Evolutionary conservation across 441 rosid species (phyloP).

Genomic region (Jatropha podagrica): DNA sequence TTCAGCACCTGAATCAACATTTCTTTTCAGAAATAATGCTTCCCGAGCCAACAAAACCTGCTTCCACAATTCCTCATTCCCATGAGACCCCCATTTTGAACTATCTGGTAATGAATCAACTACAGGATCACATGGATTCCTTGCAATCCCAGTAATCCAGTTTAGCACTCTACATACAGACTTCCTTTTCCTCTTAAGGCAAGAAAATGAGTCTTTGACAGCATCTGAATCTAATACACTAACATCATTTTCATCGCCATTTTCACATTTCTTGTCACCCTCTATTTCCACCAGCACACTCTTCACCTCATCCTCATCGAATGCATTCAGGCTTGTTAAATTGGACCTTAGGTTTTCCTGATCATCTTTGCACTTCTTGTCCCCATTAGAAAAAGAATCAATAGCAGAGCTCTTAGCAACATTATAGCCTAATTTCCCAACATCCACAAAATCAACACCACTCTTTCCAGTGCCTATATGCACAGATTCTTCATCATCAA

Average conservation of each 20-base stretch:
- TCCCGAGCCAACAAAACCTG: slow-evolving; percentile 67
- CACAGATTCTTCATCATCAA: slow-evolving; percentile 29
- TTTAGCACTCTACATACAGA: slow-evolving; percentile 39
- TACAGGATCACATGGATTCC: slow-evolving; percentile 52
- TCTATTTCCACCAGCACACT: slow-evolving; percentile 25
- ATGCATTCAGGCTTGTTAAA: slow-evolving; percentile 17
- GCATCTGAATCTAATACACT: slow-evolving; percentile 19
- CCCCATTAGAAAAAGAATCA: slow-evolving; percentile 26
- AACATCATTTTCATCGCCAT: slow-evolving; percentile 22
- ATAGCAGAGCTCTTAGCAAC: slow-evolving; percentile 27
- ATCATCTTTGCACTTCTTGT: slow-evolving; percentile 24
- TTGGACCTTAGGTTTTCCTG: slow-evolving; percentile 24
- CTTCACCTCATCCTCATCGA: slow-evolving; percentile 32
- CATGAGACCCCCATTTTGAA: slow-evolving; percentile 66
- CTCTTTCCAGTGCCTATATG: slow-evolving; percentile 26
- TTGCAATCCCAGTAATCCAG: slow-evolving; percentile 69
- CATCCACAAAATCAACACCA: slow-evolving; percentile 27
- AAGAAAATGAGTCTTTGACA: slow-evolving; percentile 17
- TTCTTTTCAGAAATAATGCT: slow-evolving; percentile 36
- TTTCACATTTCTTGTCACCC: slow-evolving; percentile 26
- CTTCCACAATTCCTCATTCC: slow-evolving; percentile 67
- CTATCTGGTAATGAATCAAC: slow-evolving; percentile 55
- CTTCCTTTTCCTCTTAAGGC: slow-evolving; percentile 54
- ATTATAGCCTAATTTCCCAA: slow-evolving; percentile 24
- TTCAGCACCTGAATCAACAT: slow-evolving; percentile 34